A percentile compares a stretch with the other conserved stretches of the same genome.
Evolutionary conservation across 2,329 filamentous ascomycete species (phyloP).

Genomic region (Alternaria metachromatica): DNA sequence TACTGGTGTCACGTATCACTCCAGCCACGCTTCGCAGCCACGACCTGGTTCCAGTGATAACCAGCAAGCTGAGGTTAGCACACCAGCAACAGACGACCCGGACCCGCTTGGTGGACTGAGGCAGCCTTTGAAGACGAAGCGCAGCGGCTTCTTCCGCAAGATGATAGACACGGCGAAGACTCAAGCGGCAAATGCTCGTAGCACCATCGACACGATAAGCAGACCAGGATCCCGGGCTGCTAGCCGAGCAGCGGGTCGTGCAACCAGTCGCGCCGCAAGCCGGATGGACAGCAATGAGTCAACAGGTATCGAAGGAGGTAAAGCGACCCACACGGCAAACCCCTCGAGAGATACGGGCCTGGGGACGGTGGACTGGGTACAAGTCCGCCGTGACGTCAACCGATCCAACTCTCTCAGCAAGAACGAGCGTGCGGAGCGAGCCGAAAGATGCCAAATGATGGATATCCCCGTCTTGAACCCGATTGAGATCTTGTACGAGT

Average conservation of each 20-base stretch:
- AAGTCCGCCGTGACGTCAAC: constrained; percentile 94
- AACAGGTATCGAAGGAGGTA: constrained; percentile 62
- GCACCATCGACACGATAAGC: constrained; percentile 73
- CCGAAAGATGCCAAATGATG: constrained; percentile 92
- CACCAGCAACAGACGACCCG: constrained; percentile 65
- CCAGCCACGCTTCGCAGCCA: constrained; percentile 72
- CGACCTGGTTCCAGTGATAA: constrained; percentile 58
- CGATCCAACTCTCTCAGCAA: constrained; percentile 90
- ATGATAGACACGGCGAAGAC: constrained; percentile 95
- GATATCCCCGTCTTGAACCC: constrained; percentile 88
- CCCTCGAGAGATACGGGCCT: constrained; percentile 74
- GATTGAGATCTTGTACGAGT: constrained; percentile 85
- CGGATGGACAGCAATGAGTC: constrained; percentile 53
- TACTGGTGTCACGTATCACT: constrained; percentile 87
- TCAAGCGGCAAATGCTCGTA: constrained; percentile 85
- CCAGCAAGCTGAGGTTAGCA: constrained; percentile 58
- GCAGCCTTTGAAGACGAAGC: constrained; percentile 72
- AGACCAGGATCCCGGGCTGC: constrained; percentile 49
- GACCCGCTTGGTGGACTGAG: constrained; percentile 78
- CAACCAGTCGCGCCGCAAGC: constrained; percentile 42
- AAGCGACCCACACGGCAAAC: constrained; percentile 30
- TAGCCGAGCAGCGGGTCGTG: constrained; percentile 50
- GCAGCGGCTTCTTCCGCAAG: constrained; percentile 92
- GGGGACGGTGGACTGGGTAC: constrained; percentile 85
- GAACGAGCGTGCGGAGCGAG: constrained; percentile 83